Conservation (phyloP, 306 rosid species). For the Citrullus colocynthis region DNA sequence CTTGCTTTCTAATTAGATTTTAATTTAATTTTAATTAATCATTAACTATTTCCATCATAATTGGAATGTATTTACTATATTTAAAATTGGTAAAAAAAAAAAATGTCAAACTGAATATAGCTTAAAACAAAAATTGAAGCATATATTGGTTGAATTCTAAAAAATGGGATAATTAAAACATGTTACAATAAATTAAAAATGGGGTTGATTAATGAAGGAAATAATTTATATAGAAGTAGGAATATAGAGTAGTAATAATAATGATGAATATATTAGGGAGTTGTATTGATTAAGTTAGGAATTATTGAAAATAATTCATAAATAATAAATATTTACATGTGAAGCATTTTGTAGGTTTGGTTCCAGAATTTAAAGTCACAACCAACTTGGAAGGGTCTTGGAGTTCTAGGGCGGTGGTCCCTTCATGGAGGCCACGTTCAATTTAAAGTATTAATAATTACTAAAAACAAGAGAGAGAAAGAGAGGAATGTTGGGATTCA, state of each 20-base stretch:
- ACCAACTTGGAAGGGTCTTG: neutral
- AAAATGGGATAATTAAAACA: no score
- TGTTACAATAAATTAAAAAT: no score
- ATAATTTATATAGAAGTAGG: neutral
- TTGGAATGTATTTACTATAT: no score
- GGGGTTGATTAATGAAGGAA: neutral
- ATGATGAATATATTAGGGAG: neutral
- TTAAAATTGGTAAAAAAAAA: no score
- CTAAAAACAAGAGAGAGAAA: neutral
- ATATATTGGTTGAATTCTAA: no score
- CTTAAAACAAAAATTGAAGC: no score
- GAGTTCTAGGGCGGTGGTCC: neutral
- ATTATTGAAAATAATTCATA: neutral
- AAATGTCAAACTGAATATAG: no score
- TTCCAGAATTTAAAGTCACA: neutral
- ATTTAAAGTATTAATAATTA: neutral
- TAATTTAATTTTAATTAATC: no score
- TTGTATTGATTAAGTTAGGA: neutral
- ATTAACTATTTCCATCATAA: no score
- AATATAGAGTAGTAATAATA: neutral
- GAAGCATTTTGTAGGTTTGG: neutral
- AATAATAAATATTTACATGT: neutral
- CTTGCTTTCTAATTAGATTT: no score
- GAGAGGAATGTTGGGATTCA: neutral
- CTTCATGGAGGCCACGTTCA: slow-evolving; percentile 5